Conservation (phyloP, 768 basidiomycete species). For the Macrolepiota fuliginosa region DNA sequence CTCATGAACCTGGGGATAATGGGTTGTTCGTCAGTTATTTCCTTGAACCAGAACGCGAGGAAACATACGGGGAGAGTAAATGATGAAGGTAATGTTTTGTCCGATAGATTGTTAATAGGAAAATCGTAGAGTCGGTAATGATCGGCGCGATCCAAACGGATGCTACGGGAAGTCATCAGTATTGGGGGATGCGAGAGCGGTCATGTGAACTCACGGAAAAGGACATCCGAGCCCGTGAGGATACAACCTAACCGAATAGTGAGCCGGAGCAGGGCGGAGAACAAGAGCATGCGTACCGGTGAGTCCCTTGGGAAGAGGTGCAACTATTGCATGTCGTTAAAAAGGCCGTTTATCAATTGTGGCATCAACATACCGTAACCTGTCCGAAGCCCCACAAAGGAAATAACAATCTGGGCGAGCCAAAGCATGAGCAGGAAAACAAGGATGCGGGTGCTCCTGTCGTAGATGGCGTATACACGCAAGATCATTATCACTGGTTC, state of each 20-base stretch:
- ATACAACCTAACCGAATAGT: constrained; percentile 22
- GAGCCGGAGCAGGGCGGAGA: neutral
- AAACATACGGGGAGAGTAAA: neutral
- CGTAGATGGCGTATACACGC: constrained; percentile 28
- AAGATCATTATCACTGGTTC: constrained; percentile 29
- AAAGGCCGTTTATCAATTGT: neutral
- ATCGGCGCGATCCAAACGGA: constrained; percentile 24
- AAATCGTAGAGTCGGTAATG: constrained; percentile 20
- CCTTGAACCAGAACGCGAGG: too few species aligned
- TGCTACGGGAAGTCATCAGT: constrained; percentile 11
- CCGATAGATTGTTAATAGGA: constrained; percentile 20
- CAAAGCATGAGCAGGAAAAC: constrained; percentile 20
- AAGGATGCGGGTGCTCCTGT: constrained; percentile 17
- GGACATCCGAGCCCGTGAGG: constrained; percentile 17
- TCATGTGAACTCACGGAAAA: constrained; percentile 22
- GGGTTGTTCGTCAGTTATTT: neutral
- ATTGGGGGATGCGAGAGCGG: neutral
- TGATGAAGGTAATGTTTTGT: constrained; percentile 12
- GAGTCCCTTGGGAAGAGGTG: constrained; percentile 22
- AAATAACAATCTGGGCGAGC: constrained; percentile 23
- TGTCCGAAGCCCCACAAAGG: constrained; percentile 19
- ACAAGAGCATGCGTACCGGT: constrained; percentile 15
- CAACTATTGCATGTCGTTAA: constrained; percentile 14
- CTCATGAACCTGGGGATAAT: neutral
- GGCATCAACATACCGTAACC: constrained; percentile 20